Base-by-base conservation (phyloP, 805 yeast species). In the Saitoella complicata region DNA sequence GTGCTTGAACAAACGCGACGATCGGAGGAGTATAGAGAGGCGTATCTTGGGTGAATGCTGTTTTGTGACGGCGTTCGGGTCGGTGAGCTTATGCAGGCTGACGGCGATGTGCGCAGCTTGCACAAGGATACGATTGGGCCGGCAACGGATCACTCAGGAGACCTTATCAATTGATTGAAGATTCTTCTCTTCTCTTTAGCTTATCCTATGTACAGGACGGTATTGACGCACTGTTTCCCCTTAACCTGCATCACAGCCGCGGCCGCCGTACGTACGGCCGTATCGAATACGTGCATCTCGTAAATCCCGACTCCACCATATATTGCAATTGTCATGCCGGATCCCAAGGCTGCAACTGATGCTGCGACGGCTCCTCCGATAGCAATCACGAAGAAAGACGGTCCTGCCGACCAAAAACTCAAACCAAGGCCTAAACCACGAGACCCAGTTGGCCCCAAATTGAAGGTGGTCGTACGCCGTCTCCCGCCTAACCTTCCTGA, bases 401-500 rank as follows among this genome's bases (percentile, higher is more conserved):
- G 40, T 11, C 41, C 9, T 29, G 37, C 32, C 10, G 38, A 9
- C 34, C 39, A 39, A 13, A 30, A 13, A 36, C 35, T 29, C 29
- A 29, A n/a, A 11, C 36, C 38, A 32, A 41, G 32, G 13, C 41
- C 7, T 45, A 46, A 11, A 45, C 38, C 32, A 53, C 49, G 51
- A 34, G 37, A 40, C 39, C 47, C 31, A 13, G 34, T 8, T 30
- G 30, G 35, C 13, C 37, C 38, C 12, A 36, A 21, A 21, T 21
- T 46, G 7, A 64, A 59, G 46, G 45, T 66, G 5, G 64, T 65
- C 7, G 36, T 70, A 5, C 59, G 76, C 38, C 49, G 62, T n/a
- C 53, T 72, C 37, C 76, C 76, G 8, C 72, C 75, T 2, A 53
- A 57, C 42, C 51, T 65, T 43, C 56, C 59, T 1, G 60, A 61